Conservation (phyloP, 2,329 filamentous ascomycete genomes). For the Epichloe bromicola region DNA sequence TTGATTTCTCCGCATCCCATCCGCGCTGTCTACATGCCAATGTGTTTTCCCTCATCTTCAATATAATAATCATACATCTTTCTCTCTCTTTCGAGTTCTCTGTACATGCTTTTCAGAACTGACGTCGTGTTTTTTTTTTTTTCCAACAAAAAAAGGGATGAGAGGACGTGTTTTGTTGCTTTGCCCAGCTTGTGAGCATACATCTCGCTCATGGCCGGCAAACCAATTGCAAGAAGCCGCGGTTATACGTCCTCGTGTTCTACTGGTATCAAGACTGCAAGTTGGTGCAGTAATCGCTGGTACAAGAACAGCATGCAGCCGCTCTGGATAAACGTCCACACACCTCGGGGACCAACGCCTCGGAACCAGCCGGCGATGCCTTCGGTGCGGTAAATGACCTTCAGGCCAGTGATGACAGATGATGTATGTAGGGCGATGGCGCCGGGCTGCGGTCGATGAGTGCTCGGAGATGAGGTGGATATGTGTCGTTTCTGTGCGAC, state of each 20-base stretch:
- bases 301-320: conserved; percentile 95
- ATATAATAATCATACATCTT: background rate
- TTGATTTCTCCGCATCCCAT: background rate
- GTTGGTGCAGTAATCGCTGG: conserved; percentile 68
- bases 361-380: conserved; percentile 85
- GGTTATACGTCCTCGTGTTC: conserved; percentile 16
- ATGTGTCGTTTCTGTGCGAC: conserved; percentile 56
- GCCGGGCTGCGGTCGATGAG: conserved; percentile 65
- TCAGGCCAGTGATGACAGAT: conserved; percentile 72
- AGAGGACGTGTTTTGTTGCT: no score
- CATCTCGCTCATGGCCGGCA: no score
- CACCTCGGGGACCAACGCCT: conserved; percentile 79
- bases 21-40: background rate
- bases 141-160: background rate
- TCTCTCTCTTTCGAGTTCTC: background rate
- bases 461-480: conserved; percentile 81
- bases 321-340: conserved; percentile 97
- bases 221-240: no score
- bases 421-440: conserved; percentile 76
- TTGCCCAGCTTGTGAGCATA: no score
- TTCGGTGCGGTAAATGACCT: conserved; percentile 80
- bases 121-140: background rate
- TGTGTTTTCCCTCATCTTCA: background rate
- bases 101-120: background rate
- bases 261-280: conserved; percentile 40